Evolutionary conservation across 495 filamentous ascomycete genomes (phyloP).

Genomic region (Aspergillus indologenus): DNA sequence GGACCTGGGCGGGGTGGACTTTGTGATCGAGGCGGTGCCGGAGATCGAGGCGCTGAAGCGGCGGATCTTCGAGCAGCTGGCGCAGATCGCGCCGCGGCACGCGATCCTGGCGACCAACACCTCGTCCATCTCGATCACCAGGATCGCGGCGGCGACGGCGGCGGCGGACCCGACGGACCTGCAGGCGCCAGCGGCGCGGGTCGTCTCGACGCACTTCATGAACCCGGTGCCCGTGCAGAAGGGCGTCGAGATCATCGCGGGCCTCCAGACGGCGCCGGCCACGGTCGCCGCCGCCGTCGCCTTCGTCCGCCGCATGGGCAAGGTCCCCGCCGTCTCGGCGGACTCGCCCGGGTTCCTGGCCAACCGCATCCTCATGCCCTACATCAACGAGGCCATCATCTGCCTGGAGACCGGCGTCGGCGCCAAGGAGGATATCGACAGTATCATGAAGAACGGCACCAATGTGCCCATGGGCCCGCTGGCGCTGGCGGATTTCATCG

Average conservation of each 20-base stretch:
- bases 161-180: conserved; percentile 72
- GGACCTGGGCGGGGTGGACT: conserved; percentile 81
- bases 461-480: conserved; percentile 98
- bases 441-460: conserved; percentile 98
- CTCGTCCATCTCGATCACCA: conserved; percentile 94
- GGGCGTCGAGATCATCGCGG: conserved; percentile 95
- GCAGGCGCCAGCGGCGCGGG: conserved; percentile 77
- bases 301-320: conserved; percentile 90
- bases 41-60: conserved; percentile 87
- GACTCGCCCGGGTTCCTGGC: conserved; percentile 94
- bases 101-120: conserved; percentile 96
- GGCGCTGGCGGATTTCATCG: conserved; percentile 94
- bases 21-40: conserved; percentile 95
- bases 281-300: conserved; percentile 81
- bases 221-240: conserved; percentile 97
- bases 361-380: conserved; percentile 97
- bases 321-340: conserved; percentile 79
- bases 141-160: conserved; percentile 83
- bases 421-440: conserved; percentile 83
- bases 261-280: conserved; percentile 79
- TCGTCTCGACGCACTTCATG: conserved; percentile 98
- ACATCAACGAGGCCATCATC: conserved; percentile 98
- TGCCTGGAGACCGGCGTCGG: conserved; percentile 94
- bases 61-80: conserved; percentile 80
- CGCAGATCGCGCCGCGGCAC: conserved; percentile 78